phyloP scores from a whole-genome alignment of 805 yeast genomes.

The Yamadazyma insecticola region DNA sequence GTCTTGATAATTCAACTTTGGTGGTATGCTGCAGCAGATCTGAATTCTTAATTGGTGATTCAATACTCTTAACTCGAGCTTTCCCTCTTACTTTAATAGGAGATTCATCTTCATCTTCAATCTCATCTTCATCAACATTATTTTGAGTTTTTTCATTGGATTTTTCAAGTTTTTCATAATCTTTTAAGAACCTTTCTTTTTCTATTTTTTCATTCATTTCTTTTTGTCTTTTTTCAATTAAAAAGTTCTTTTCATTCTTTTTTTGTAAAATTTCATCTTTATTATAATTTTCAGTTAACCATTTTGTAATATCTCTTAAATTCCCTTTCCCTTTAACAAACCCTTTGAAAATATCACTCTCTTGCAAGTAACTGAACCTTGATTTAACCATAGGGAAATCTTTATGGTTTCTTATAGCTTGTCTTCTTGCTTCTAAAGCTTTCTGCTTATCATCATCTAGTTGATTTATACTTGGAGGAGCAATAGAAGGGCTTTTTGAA shows the following conservation, averaged over 20 bases:
- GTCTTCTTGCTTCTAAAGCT: conserved; percentile 30
- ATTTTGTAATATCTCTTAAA: conserved; percentile 33
- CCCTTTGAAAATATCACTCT: conserved; percentile 37
- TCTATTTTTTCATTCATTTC: conserved; percentile 10
- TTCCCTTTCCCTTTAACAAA: conserved; percentile 41
- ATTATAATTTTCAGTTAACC: conserved; percentile 33
- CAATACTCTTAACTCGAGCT: conserved; percentile 18
- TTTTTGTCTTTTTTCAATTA: too few relatives aligned
- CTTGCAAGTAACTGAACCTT: conserved; percentile 34
- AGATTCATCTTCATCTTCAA: conserved; percentile 29
- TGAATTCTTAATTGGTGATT: conserved; percentile 15
- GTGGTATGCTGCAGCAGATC: conserved; percentile 18
- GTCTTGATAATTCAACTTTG: conserved; percentile 35
- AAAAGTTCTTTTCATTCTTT: conserved; percentile 7
- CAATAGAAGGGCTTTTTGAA: conserved; percentile 2
- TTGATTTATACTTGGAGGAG: conserved; percentile 11
- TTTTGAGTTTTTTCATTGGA: neutral
- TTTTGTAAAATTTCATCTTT: conserved; percentile 19
- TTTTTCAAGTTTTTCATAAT: conserved; percentile 5
- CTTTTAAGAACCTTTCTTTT: conserved; percentile 5
- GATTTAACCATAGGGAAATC: conserved; percentile 34
- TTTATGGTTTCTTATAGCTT: conserved; percentile 33
- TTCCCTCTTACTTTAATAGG: conserved; percentile 25
- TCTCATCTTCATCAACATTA: conserved; percentile 2
- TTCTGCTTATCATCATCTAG: conserved; percentile 18